These are phyloP conservation scores for Pascua sp. DNA, from an alignment of 1,284 basidiomycete genomes.

Conservation along the genomic window DNA sequence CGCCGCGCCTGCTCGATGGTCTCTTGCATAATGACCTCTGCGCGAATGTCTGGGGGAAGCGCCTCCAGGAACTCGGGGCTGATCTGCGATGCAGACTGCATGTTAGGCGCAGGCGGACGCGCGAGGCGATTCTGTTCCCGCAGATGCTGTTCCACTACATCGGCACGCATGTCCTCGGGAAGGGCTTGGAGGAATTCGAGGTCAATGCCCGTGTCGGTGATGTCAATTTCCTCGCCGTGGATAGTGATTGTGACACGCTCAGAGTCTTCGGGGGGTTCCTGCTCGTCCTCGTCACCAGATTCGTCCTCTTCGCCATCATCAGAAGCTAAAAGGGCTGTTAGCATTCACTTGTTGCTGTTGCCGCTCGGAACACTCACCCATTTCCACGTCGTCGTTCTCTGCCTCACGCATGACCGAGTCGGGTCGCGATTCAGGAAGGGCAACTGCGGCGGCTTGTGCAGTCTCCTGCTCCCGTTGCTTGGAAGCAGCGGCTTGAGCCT, in stretches of 20 bases:
- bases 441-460: constrained; percentile 18
- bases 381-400: constrained; percentile 70
- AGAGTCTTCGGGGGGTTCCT: constrained; percentile 1
- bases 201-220: constrained; percentile 98
- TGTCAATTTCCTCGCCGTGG: constrained; percentile 91
- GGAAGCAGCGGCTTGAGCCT: constrained; percentile 21
- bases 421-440: constrained; percentile 52
- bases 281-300: constrained; percentile 3
- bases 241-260: constrained; percentile 75
- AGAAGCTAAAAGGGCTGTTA: constrained; percentile 51
- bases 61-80: constrained; percentile 94
- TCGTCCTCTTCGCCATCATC: constrained; percentile 10
- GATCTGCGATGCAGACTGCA: constrained; percentile 74
- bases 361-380: constrained; percentile 45
- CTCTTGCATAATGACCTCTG: constrained; percentile 95
- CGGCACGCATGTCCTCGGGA: constrained; percentile 97
- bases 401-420: constrained; percentile 53
- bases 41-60: constrained; percentile 89
- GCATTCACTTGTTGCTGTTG: background rate
- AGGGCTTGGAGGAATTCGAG: constrained; percentile 96
- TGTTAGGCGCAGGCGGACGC: constrained; percentile 53
- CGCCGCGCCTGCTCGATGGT: constrained; percentile 71
- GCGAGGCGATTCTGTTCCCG: constrained; percentile 63
- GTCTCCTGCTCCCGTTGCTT: constrained; percentile 22
- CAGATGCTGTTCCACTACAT: constrained; percentile 95